phyloP scores from a whole-genome alignment of 2,329 filamentous ascomycete genomes.

The Aureobasidium mangrovei region DNA sequence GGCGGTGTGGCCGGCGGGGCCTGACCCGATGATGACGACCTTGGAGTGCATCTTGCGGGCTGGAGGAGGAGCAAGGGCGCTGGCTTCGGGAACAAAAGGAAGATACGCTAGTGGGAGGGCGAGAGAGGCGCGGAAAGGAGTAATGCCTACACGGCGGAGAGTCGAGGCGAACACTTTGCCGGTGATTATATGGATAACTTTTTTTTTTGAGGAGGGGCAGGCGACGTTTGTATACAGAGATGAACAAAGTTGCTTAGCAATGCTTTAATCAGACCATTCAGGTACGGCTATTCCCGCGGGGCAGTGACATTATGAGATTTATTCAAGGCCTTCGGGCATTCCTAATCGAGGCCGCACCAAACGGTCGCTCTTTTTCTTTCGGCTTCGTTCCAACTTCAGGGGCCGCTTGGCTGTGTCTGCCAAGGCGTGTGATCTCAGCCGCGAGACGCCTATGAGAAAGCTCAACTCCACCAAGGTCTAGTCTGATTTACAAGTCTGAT shows the following conservation, averaged over 20 bases:
- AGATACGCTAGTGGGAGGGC: conserved; percentile 45
- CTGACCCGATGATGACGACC: conserved; percentile 72
- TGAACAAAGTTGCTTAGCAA: conserved; percentile 10
- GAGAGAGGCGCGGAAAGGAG: conserved; percentile 62
- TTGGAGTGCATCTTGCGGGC: conserved; percentile 77
- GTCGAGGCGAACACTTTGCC: conserved; percentile 89
- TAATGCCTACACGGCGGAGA: conserved; percentile 55
- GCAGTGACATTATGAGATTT: neutral
- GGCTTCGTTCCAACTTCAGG: neutral
- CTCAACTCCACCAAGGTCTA: neutral
- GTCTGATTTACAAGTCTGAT: neutral
- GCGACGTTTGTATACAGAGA: neutral
- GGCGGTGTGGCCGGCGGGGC: conserved; percentile 93
- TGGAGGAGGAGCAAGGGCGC: conserved; percentile 24
- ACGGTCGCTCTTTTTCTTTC: conserved; percentile 2
- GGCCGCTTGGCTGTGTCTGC: neutral
- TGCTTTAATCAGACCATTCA: conserved; percentile 10
- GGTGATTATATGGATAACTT: conserved; percentile 28
- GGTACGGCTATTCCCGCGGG: conserved; percentile 4
- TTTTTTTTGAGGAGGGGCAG: neutral
- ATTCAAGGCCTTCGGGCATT: neutral
- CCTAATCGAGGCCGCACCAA: neutral
- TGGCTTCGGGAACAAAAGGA: conserved; percentile 19
- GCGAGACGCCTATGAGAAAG: neutral
- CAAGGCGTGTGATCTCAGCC: neutral